phyloP scores from a whole-genome alignment of 371 early-diverging fungal species.

The Nematocida displodere region DNA sequence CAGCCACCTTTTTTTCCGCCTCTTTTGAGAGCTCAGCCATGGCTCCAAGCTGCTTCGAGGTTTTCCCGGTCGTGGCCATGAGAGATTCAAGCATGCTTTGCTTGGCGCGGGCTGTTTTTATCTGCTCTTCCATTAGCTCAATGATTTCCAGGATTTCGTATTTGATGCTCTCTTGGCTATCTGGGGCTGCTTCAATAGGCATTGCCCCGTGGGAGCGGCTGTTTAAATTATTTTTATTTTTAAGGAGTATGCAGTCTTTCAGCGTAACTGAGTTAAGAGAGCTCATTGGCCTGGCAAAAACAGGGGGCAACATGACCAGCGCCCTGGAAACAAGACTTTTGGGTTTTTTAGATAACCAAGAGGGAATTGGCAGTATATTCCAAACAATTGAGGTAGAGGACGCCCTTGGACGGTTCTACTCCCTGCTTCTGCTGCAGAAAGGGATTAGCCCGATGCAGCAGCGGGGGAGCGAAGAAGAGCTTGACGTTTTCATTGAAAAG shows the following conservation, averaged over 20 bases:
- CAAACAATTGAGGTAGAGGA: slow-evolving; percentile 25
- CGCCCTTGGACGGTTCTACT: slow-evolving; percentile 31
- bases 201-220: background rate
- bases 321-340: background rate
- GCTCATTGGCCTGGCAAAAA: slow-evolving; percentile 16
- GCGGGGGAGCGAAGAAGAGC: slow-evolving; percentile 1
- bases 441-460: background rate
- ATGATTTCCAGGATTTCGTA: slow-evolving; percentile 8
- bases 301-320: background rate
- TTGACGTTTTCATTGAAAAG: slow-evolving; percentile 16
- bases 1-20: background rate
- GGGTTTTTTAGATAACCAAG: slow-evolving; percentile 7
- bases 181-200: background rate
- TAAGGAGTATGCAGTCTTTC: slow-evolving; percentile 2
- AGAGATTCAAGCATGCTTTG: slow-evolving; percentile 4
- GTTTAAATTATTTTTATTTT: slow-evolving; percentile 34
- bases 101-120: slow-evolving; percentile 5
- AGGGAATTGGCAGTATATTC: slow-evolving; percentile 6
- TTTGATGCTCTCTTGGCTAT: background rate
- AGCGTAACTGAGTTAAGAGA: background rate
- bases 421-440: slow-evolving; percentile 40
- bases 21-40: background rate
- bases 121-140: slow-evolving; percentile 18
- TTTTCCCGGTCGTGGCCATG: background rate
- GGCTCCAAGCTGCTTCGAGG: background rate